Evolutionary conservation across 306 rosid species (phyloP).

Genomic region (Amphicarpaea edgeworthii): DNA sequence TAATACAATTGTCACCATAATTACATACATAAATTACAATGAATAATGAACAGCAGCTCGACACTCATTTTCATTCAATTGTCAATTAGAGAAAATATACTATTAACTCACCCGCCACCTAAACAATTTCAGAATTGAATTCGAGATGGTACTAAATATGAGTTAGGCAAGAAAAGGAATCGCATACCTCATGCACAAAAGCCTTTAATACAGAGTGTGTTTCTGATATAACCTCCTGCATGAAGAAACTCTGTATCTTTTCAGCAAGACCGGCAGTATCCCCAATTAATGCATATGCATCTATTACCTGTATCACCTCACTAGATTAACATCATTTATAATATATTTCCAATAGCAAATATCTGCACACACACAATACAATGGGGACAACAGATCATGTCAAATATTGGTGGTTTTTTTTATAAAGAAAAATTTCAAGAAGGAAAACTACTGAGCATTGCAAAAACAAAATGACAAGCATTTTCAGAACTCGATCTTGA

Average conservation of each 20-base stretch:
- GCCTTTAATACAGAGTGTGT: constrained; percentile 82
- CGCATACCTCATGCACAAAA: constrained; percentile 78
- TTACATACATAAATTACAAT: constrained; percentile 3
- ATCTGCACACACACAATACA: neutral
- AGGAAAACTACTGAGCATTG: neutral
- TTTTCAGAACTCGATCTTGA: neutral
- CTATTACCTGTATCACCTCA: constrained; percentile 77
- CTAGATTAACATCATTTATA: constrained; percentile 38
- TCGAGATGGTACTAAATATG: constrained; percentile 12
- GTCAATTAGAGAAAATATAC: constrained; percentile 28
- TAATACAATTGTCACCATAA: constrained; percentile 11
- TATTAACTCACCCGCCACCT: constrained; percentile 17
- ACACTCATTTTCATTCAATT: constrained; percentile 12
- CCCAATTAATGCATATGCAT: constrained; percentile 97
- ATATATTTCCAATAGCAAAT: constrained; percentile 34
- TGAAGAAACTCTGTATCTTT: constrained; percentile 98
- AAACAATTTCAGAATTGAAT: constrained; percentile 42
- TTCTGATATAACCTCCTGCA: constrained; percentile 99
- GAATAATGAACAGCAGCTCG: constrained; percentile 21
- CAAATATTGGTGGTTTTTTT: neutral
- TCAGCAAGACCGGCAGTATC: constrained; percentile 96
- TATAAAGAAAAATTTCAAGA: neutral
- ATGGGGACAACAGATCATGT: constrained; percentile 7
- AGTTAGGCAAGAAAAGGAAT: constrained; percentile 25
- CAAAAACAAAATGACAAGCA: neutral